Base-by-base conservation (phyloP, 805 yeast genomes). In the Metschnikowia peoriensis region DNA sequence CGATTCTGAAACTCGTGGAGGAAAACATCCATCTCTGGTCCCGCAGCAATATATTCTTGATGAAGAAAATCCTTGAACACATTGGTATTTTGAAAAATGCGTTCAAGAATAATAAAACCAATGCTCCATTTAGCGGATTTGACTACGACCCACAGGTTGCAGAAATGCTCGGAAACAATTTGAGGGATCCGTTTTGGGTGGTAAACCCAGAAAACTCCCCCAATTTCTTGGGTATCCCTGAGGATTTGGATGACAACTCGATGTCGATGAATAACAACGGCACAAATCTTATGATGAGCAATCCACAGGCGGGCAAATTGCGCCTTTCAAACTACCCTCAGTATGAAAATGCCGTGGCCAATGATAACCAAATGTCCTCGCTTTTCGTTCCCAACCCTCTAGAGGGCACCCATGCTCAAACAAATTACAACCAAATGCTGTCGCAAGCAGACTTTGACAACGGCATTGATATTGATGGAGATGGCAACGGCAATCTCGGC, bases 151-250 rank as follows among this genome's bases (percentile, higher is more conserved):
- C 55, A 8, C 60, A 65, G 12, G 61, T 72, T 22, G 73, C 76
- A 44, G 71, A 71, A 22, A 63, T 73, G 47, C 59, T 72, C 28
- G 79, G 82, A 9, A 71, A 76, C 57, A 64, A 68, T 44, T 60
- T 77, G 38, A 69, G 67, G 45, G 84, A 80, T 61, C 84, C 84
- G 7, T 80, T 80, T 55, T 78, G 80, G 74, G 68, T 79, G 44
- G 77, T 78, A 15, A 77, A 77, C 22, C 57, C 56, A n/a, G 57
- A 54, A 6, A 52, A 54, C 45, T 45, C 55, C 15, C 44, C 53
- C 15, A 48, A 52, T 39, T 52, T 48, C 27, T 42, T 54, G 48
- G 53, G 57, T 6, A 39, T 49, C 8, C n/a, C 53, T 10, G 53
- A 49, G 12, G 52, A 49, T 37, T 29, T 12, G 12, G 43, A 42